These are phyloP conservation scores for Pythium coloratum DNA, from an alignment of 352 stramenopile genomes.

Conservation along the genomic window DNA sequence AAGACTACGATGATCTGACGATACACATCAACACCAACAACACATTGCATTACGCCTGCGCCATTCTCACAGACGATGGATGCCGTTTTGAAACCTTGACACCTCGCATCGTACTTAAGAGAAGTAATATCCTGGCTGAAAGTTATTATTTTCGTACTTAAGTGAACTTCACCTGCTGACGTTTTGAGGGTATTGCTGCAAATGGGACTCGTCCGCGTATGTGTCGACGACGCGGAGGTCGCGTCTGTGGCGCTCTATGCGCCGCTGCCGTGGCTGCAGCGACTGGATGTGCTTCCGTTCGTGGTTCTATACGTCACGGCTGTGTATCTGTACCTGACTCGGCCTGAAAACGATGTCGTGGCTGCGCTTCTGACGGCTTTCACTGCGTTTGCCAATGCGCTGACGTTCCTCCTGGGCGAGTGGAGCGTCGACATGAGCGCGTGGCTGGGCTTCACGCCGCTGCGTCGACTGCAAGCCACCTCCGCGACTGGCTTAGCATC, in stretches of 20 bases:
- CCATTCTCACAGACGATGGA: too few relatives aligned
- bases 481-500: not conserved
- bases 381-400: conserved; percentile 47
- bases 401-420: conserved; percentile 55
- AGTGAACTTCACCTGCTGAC: not conserved
- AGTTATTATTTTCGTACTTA: conserved; percentile 25
- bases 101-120: conserved; percentile 37
- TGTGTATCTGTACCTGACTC: conserved; percentile 32
- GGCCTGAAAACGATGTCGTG: conserved; percentile 39
- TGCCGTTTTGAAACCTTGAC: not conserved
- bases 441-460: conserved; percentile 38
- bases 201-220: conserved; percentile 32
- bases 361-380: conserved; percentile 46
- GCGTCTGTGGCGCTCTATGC: conserved; percentile 54
- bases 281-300: conserved; percentile 54
- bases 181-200: not conserved
- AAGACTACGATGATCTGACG: conserved; percentile 91
- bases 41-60: too few relatives aligned
- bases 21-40: conserved; percentile 22
- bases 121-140: conserved; percentile 3
- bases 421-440: conserved; percentile 46
- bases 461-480: conserved; percentile 12
- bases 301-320: conserved; percentile 38
- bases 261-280: conserved; percentile 56
- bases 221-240: conserved; percentile 57